Percentiles rank a stretch among this genome's conserved stretches.
phyloP scores from a whole-genome alignment of 2,329 filamentous ascomycete genomes.

The Cordyceps javanica region DNA sequence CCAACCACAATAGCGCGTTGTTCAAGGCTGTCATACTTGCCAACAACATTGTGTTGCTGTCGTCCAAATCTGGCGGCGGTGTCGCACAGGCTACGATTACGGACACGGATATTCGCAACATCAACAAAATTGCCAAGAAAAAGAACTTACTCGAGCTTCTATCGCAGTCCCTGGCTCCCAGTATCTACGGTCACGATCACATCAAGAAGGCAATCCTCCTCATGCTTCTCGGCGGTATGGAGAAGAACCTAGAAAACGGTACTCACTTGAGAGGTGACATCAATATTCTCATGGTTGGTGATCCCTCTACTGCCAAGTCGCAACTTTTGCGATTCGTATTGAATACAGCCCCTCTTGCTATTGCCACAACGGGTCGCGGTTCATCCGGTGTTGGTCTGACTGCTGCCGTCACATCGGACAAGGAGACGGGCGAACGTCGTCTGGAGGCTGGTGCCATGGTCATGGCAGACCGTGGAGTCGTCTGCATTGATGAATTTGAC shows the following conservation, averaged over 20 bases:
- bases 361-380: constrained; percentile 92
- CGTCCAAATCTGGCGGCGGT: constrained; percentile 91
- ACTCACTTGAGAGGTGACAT: constrained; percentile 98
- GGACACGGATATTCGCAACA: constrained; percentile 95
- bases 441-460: constrained; percentile 99
- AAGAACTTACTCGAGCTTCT: constrained; percentile 88
- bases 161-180: constrained; percentile 89
- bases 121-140: constrained; percentile 95
- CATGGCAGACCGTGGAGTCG: constrained; percentile 89
- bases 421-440: constrained; percentile 91
- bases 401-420: constrained; percentile 91
- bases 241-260: constrained; percentile 97
- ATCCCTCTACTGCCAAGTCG: constrained; percentile 98
- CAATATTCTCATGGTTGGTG: constrained; percentile 98
- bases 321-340: constrained; percentile 93
- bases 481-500: constrained; percentile 99
- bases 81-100: constrained; percentile 89
- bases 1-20: constrained; percentile 80
- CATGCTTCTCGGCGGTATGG: constrained; percentile 91
- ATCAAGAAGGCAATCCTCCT: constrained; percentile 97
- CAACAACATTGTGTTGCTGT: constrained; percentile 90
- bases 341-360: constrained; percentile 92
- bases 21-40: constrained; percentile 93
- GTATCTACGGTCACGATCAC: constrained; percentile 94
- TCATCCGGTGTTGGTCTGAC: constrained; percentile 98